Base-by-base conservation (phyloP, 805 yeast genomes). In the Kazachstania africana region DNA sequence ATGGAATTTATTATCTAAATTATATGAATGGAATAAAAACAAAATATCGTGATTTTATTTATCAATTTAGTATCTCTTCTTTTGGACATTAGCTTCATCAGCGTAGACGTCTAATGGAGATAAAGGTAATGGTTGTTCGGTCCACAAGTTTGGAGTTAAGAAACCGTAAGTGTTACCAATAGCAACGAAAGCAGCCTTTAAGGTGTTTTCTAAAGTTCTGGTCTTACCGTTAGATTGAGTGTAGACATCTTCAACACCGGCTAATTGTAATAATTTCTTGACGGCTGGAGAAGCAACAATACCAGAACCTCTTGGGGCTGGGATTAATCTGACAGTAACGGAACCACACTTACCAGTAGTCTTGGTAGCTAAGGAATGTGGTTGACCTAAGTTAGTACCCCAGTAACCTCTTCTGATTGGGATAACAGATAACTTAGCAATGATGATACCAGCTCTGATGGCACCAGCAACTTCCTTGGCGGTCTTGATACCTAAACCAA, bases 241-340 rank as follows among this genome's bases (percentile, higher is more conserved):
- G 85, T 87, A 91, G 60, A 91, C 94, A 72, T 91, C 98, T 74
- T 88, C 94, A 66, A 91, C 78, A 83, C 98, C 98, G 63, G 96
- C 98, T 66, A 91, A 82, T 75, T 88, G 95, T 73, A 91, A 74
- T 70, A 91, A 78, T 73, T 85, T 85, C 82, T 87, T 88, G 66
- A 91, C 97, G 54, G 95, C 95, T 66, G 98, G 97, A 56, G 98
- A 91, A 63, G 98, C 98, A 57, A 91, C 95, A 63, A 91, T 83
- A 81, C 96, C 97, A 67, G 94, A 85, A 88, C 98, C 98, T 78
- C 98, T 91, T 78, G 98, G 97, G 53, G 98, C 98, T 70, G 98
- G 98, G 64, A 91, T 87, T 65, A 91, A 78, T 78, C 98, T 85
- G 54, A 88, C 95, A 47, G 79, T 66, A 62, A 91, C 97, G 69